phyloP scores from a whole-genome alignment of 176 grass and related monocot genomes.

The Coix lacrymajobi region DNA sequence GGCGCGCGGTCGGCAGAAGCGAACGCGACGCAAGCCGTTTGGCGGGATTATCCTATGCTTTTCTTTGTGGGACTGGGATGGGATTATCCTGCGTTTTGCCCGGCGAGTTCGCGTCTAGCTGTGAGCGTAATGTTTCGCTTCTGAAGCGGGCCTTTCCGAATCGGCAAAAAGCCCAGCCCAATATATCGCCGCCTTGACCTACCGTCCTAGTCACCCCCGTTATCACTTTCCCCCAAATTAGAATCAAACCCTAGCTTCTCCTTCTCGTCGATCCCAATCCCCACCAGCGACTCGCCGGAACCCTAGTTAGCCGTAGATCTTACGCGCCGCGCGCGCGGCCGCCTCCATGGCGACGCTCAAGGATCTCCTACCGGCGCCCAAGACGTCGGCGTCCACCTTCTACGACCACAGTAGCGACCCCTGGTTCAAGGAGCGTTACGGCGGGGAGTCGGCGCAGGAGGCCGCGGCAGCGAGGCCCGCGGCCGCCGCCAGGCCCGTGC shows the following conservation, averaged over 20 bases:
- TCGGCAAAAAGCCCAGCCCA: background rate
- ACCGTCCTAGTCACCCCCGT: background rate
- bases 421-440: slow-evolving; percentile 94
- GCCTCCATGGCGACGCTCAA: slow-evolving; percentile 60
- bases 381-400: slow-evolving; percentile 38
- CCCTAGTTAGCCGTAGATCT: slow-evolving; percentile 29
- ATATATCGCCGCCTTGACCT: too few relatives aligned
- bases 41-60: too few relatives aligned
- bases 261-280: slow-evolving; percentile 13
- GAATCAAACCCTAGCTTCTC: slow-evolving; percentile 43
- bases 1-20: too few relatives aligned
- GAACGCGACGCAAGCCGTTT: too few relatives aligned
- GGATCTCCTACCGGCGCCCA: slow-evolving; percentile 70
- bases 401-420: slow-evolving; percentile 93
- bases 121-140: background rate
- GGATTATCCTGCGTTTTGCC: too few relatives aligned
- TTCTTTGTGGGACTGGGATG: too few relatives aligned
- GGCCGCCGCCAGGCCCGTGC: slow-evolving; percentile 29
- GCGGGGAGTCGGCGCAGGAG: slow-evolving; percentile 22
- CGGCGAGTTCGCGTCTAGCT: too few relatives aligned
- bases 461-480: slow-evolving; percentile 14
- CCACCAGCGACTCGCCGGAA: slow-evolving; percentile 33
- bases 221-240: background rate
- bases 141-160: background rate
- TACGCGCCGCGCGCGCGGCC: background rate